phyloP scores from a whole-genome alignment of 495 filamentous ascomycete species.

The Neurospora sp. region DNA sequence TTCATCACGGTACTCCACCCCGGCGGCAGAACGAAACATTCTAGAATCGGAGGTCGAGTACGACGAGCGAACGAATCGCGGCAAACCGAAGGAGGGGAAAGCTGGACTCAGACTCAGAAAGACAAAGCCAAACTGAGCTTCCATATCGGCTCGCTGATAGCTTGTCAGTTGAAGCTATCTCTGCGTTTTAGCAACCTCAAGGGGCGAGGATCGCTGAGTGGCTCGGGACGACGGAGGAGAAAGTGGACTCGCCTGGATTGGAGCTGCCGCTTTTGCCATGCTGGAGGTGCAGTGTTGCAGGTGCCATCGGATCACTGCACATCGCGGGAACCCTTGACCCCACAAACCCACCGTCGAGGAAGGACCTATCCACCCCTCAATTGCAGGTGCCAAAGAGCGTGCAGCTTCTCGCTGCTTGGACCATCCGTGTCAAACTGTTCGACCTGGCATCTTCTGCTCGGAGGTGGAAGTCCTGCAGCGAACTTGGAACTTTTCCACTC shows the following conservation, averaged over 20 bases:
- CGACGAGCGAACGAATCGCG: neutral
- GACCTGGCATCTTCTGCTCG: neutral
- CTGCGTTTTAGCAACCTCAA: neutral
- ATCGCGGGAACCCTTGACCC: neutral
- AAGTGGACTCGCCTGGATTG: neutral
- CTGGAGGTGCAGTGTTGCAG: neutral
- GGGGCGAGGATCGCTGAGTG: neutral
- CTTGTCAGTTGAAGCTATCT: neutral
- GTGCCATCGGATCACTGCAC: neutral
- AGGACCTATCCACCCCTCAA: neutral
- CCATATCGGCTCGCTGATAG: neutral
- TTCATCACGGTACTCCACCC: neutral
- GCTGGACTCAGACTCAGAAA: neutral
- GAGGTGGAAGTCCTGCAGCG: neutral
- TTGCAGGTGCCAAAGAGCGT: neutral
- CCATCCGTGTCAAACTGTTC: neutral
- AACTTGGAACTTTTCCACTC: neutral
- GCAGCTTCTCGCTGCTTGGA: neutral
- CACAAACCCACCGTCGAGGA: neutral
- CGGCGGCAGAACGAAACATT: neutral
- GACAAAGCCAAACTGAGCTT: neutral
- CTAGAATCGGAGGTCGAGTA: neutral
- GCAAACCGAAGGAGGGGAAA: neutral
- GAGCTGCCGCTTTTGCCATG: neutral
- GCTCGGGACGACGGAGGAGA: neutral